Conservation (phyloP, 441 rosid species). For the Flueggea neowawraea region DNA sequence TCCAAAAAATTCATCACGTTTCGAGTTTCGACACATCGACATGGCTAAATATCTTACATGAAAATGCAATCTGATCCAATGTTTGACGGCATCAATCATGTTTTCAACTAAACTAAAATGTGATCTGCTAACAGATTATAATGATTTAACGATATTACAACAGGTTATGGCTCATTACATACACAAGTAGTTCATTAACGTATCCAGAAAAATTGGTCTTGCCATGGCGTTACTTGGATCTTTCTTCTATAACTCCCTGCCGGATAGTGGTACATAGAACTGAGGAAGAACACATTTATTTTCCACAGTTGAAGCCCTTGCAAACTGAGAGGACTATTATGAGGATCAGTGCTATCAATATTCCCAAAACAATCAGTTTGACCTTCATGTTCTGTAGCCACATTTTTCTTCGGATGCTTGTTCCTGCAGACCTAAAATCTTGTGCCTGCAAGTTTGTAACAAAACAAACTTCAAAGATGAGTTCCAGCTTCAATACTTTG, state of each 20-base stretch:
- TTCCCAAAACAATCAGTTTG: constrained; percentile 62
- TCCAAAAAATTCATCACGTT: too few species aligned
- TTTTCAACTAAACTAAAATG: too few species aligned
- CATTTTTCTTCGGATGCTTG: constrained; percentile 67
- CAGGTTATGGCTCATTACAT: too few species aligned
- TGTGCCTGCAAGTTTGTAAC: constrained; percentile 45
- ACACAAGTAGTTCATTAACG: too few species aligned
- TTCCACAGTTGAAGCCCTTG: constrained; percentile 56
- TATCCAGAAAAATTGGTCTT: too few species aligned
- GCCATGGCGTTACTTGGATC: not conserved
- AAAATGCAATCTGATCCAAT: too few species aligned
- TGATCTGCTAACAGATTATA: too few species aligned
- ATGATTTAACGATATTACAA: too few species aligned
- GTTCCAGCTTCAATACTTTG: not conserved
- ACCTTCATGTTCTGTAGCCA: constrained; percentile 84
- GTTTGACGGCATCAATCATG: too few species aligned
- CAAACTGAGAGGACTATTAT: constrained; percentile 68
- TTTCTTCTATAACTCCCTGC: constrained; percentile 7
- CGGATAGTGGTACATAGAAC: not conserved
- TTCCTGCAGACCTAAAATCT: constrained; percentile 52
- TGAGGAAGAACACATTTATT: constrained; percentile 8
- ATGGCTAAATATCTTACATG: too few species aligned
- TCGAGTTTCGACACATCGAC: too few species aligned
- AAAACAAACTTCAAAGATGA: not conserved
- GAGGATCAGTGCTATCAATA: constrained; percentile 63